These are phyloP conservation scores for Drechslerella coelobrocha DNA, from an alignment of 2,329 filamentous ascomycete species.

Conservation along the genomic window DNA sequence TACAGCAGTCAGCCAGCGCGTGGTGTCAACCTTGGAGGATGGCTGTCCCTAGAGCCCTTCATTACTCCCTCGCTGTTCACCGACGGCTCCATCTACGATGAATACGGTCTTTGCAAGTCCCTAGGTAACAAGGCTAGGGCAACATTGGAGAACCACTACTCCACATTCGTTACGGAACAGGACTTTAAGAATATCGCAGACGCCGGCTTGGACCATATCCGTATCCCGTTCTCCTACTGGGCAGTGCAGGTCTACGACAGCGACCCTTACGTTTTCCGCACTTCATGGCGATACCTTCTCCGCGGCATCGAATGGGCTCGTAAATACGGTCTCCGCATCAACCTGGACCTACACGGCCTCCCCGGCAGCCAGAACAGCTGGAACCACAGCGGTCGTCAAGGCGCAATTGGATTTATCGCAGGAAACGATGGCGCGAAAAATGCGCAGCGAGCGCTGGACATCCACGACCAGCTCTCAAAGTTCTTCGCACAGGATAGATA, in stretches of 20 bases:
- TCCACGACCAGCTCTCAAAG: conserved; percentile 85
- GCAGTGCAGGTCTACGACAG: conserved; percentile 81
- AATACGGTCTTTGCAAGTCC: conserved; percentile 77
- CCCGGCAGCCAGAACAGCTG: conserved; percentile 96
- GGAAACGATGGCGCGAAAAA: conserved; percentile 72
- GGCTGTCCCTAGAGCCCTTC: conserved; percentile 92
- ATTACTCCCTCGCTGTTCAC: conserved; percentile 89
- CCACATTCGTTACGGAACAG: conserved; percentile 81
- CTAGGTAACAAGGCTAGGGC: conserved; percentile 72
- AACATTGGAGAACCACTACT: conserved; percentile 88
- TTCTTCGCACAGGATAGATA: conserved; percentile 96
- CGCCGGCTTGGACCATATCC: conserved; percentile 91
- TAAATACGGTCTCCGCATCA: conserved; percentile 88
- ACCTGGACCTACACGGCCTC: conserved; percentile 86
- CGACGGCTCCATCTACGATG: conserved; percentile 72
- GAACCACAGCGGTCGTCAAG: conserved; percentile 91
- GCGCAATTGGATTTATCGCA: conserved; percentile 83
- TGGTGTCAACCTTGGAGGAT: conserved; percentile 91
- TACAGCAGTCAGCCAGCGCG: conserved; percentile 81
- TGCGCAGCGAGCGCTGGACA: conserved; percentile 68
- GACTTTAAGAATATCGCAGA: conserved; percentile 83
- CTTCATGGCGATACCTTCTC: conserved; percentile 91
- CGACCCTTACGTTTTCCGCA: conserved; percentile 85
- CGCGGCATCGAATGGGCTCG: conserved; percentile 92
- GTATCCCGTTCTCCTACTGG: conserved; percentile 96